Evolutionary conservation across 768 basidiomycete species (phyloP).

Genomic region (Phallus indusiatus): DNA sequence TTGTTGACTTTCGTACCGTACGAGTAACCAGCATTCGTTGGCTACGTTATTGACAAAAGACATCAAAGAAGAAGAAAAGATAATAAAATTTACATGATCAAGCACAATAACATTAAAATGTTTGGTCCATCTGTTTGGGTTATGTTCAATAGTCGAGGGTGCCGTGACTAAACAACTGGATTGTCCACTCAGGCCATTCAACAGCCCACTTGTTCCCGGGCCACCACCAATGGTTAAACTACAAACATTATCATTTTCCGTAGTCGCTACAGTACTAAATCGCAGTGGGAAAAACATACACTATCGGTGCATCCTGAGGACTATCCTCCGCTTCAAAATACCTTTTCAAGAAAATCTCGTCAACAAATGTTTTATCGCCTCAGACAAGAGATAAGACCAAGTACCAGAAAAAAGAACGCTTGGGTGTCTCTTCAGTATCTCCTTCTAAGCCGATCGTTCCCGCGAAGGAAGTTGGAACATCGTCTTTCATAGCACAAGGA

Average conservation of each 20-base stretch:
- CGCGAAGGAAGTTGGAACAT: constrained; percentile 14
- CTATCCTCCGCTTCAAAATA: constrained; percentile 24
- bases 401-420: constrained; percentile 13
- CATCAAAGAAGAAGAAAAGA: too few species aligned
- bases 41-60: constrained; percentile 12
- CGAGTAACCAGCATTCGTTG: constrained; percentile 26
- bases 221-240: constrained; percentile 28
- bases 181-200: constrained; percentile 21
- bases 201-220: constrained; percentile 24
- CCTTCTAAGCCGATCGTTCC: constrained; percentile 24
- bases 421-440: constrained; percentile 19
- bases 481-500: not conserved
- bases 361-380: too few species aligned
- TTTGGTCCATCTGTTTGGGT: constrained; percentile 15
- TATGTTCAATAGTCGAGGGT: constrained; percentile 15
- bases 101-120: constrained; percentile 9
- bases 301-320: constrained; percentile 21
- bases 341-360: constrained; percentile 12
- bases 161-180: constrained; percentile 18
- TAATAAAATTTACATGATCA: constrained; percentile 8
- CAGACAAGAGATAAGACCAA: too few species aligned
- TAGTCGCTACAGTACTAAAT: not conserved
- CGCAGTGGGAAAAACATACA: constrained; percentile 14
- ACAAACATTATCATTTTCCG: not conserved
- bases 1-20: constrained; percentile 25